A percentile compares a stretch with the other conserved stretches of the same genome.
These are phyloP conservation scores for Bassia scoparia DNA, from an alignment of 148 eudicot species.

Conservation along the genomic window DNA sequence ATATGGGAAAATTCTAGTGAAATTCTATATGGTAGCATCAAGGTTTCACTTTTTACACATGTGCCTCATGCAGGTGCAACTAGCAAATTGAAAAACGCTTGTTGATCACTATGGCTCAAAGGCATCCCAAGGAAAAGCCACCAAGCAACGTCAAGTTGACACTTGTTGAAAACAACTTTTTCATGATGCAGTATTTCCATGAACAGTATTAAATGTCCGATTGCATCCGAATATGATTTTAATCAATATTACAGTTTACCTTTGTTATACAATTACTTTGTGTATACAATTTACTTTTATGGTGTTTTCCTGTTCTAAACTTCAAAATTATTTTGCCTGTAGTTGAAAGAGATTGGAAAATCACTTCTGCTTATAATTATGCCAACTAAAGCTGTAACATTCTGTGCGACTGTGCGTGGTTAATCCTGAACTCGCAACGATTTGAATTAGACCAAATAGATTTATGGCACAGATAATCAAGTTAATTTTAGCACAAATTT, in stretches of 20 bases:
- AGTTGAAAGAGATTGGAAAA: background rate
- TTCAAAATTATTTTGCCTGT: constrained; percentile 15
- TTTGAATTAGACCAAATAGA: too few species aligned
- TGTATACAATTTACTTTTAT: too few species aligned
- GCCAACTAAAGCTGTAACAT: background rate
- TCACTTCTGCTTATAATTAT: background rate
- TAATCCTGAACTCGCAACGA: too few species aligned
- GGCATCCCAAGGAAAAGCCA: constrained; percentile 82
- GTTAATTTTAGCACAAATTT: too few species aligned
- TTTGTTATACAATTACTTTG: too few species aligned
- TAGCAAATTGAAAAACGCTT: constrained; percentile 77
- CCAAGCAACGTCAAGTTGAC: constrained; percentile 69
- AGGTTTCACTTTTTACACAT: background rate
- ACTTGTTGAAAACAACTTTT: background rate
- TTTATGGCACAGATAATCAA: too few species aligned
- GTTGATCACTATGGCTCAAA: constrained; percentile 73
- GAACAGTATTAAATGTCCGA: background rate
- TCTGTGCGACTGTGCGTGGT: background rate
- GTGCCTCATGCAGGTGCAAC: constrained; percentile 53
- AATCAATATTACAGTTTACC: constrained; percentile 13
- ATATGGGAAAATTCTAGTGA: too few species aligned
- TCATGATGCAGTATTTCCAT: constrained; percentile 10
- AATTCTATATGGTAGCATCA: too few species aligned
- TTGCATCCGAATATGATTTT: constrained; percentile 15
- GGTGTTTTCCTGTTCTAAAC: constrained; percentile 12